Percentiles rank a stretch among this genome's conserved stretches.
Conservation (phyloP, 1,284 basidiomycete species). For the Takashimella tepidaria region DNA sequence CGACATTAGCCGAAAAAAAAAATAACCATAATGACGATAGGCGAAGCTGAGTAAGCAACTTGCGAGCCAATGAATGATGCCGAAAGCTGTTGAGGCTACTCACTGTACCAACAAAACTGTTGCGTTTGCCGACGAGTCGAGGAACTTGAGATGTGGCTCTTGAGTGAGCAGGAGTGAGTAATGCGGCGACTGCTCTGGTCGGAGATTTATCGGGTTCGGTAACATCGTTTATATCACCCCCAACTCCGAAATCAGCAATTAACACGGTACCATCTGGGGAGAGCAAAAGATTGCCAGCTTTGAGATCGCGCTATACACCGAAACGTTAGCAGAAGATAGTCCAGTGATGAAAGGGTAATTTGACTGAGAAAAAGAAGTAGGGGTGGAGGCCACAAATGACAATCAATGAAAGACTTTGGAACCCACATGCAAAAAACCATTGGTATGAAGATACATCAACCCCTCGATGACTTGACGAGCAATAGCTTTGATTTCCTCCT, state of each 20-base stretch:
- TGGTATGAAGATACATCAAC: constrained; percentile 80
- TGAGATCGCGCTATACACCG: constrained; percentile 34
- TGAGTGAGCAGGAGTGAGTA: constrained; percentile 72
- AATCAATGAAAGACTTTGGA: not conserved
- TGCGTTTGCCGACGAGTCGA: constrained; percentile 58
- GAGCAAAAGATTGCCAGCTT: constrained; percentile 85
- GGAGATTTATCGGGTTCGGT: not conserved
- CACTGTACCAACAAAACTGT: constrained; percentile 82
- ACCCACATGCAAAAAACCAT: constrained; percentile 72
- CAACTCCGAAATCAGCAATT: constrained; percentile 91
- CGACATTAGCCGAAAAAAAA: too few relatives aligned
- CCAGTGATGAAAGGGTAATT: not conserved
- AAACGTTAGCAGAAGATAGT: not conserved
- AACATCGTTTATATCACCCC: constrained; percentile 29
- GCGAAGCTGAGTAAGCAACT: too few relatives aligned
- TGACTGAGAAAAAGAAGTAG: too few relatives aligned
- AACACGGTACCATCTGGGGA: constrained; percentile 70
- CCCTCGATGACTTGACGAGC: constrained; percentile 81
- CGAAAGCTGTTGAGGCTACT: constrained; percentile 12
- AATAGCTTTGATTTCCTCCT: constrained; percentile 42
- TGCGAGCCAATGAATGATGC: too few relatives aligned
- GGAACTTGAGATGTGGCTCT: not conserved
- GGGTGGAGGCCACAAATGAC: not conserved
- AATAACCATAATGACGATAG: too few relatives aligned
- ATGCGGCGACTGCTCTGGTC: constrained; percentile 55